Percentiles rank a stretch among this genome's conserved stretches.
These are phyloP conservation scores for Harringtonia aguacate DNA, from an alignment of 2,329 filamentous ascomycete species.

Conservation along the genomic window DNA sequence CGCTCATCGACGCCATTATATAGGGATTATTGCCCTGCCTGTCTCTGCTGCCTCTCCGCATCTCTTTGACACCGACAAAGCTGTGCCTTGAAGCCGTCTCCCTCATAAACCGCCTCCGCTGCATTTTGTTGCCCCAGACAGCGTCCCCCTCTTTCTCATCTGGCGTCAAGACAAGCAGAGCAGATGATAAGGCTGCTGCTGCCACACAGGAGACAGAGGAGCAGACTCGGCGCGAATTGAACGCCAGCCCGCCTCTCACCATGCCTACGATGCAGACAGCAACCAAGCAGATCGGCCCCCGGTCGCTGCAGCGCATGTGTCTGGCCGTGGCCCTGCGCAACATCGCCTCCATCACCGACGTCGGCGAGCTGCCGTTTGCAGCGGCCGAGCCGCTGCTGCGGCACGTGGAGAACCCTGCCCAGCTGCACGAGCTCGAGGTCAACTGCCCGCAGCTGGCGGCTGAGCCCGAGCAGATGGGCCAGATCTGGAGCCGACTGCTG, in stretches of 20 bases:
- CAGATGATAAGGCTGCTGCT: too few relatives aligned
- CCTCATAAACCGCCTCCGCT: too few relatives aligned
- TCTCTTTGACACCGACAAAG: too few relatives aligned
- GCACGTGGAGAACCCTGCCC: conserved; percentile 60
- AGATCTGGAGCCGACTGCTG: conserved; percentile 74
- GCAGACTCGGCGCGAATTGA: too few relatives aligned
- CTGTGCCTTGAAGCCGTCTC: too few relatives aligned
- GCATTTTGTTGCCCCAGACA: too few relatives aligned
- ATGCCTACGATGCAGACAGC: conserved; percentile 4
- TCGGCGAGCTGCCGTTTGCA: conserved; percentile 61
- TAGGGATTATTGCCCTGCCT: too few relatives aligned
- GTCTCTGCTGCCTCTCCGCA: too few relatives aligned
- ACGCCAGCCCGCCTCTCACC: background rate
- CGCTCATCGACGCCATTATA: too few relatives aligned
- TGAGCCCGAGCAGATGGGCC: conserved; percentile 52
- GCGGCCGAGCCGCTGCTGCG: conserved; percentile 57
- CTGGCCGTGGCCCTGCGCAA: conserved; percentile 41
- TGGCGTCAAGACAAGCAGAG: too few relatives aligned
- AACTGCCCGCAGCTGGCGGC: conserved; percentile 67
- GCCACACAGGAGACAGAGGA: too few relatives aligned
- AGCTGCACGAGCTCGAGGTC: conserved; percentile 64
- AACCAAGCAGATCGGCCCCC: conserved; percentile 11
- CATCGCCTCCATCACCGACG: conserved; percentile 48
- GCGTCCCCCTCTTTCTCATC: too few relatives aligned
- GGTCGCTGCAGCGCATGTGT: conserved; percentile 39